Conservation (phyloP, 106 monocot species). For the Platanthera guangdongensis region DNA sequence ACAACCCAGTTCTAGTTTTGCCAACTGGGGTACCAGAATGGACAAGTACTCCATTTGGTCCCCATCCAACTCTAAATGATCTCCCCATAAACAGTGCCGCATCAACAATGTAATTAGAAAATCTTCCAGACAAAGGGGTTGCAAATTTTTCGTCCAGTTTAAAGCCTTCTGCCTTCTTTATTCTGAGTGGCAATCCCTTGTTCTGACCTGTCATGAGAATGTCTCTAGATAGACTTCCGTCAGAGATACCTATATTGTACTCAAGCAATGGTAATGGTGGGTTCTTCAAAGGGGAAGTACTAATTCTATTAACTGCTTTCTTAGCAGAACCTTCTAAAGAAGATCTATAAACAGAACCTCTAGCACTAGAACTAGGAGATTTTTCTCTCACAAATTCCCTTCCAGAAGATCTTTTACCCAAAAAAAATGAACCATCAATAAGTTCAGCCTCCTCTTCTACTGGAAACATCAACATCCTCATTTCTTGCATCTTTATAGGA, state of each 20-base stretch:
- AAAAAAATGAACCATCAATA: conserved; percentile 29
- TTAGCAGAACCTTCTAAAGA: conserved; percentile 35
- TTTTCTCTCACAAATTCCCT: conserved; percentile 31
- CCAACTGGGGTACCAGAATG: conserved; percentile 72
- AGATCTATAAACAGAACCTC: conserved; percentile 31
- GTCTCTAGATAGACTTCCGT: conserved; percentile 30
- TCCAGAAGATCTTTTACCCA: conserved; percentile 18
- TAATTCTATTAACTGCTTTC: conserved; percentile 32
- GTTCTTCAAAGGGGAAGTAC: conserved; percentile 27
- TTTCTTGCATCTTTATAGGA: conserved; percentile 85
- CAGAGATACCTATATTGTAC: conserved; percentile 43
- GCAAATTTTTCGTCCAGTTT: conserved; percentile 52
- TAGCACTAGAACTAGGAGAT: conserved; percentile 50
- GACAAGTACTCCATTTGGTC: conserved; percentile 90
- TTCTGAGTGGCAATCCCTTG: conserved; percentile 46
- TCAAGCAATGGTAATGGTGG: conserved; percentile 56
- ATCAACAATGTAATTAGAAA: conserved; percentile 68
- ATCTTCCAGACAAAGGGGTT: conserved; percentile 45
- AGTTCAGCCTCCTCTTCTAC: conserved; percentile 57
- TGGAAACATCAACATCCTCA: conserved; percentile 81
- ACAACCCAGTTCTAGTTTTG: conserved; percentile 35
- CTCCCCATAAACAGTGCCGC: conserved; percentile 93
- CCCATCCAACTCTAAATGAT: conserved; percentile 98
- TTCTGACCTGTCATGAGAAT: conserved; percentile 73
- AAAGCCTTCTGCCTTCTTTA: conserved; percentile 66